Evolutionary conservation across 2,329 filamentous ascomycete species (phyloP), one percentile per base, ranked within the genome.

Genomic region (Hypoxylon sp.): DNA sequence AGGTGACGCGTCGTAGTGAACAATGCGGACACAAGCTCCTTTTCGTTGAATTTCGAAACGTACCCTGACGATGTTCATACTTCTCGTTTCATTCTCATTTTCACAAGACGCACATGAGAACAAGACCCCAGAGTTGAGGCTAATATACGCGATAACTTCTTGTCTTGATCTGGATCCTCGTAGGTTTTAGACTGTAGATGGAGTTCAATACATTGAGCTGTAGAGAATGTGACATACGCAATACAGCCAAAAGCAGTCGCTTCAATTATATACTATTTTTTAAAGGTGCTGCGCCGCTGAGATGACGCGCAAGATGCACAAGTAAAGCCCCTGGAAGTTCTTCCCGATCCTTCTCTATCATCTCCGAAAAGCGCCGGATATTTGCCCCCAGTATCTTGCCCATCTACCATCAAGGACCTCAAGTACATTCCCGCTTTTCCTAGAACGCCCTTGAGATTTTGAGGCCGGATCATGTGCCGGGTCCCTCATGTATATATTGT

Each of bases 191-290:
- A 32, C 53, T 56, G 41, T 28, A 41, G 17, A 28, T 13, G 17
- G 17, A 23, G 28, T 34, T 14, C 17, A 13, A 56, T 19, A 46
- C 23, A 32, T 23, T 17, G 10, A 21, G 19, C 19, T 45, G 23
- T 11, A 9, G 14, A 43, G 41, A 34, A 46, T 17, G 34, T 28
- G 41, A 45, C 30, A 52, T 23, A 28, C 10, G 61, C 41, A 19
- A 49, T 49, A 51, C 50, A 52, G 32, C 36, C n/a, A 53, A 49
- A 58, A 55, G 55, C 53, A 57, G 34, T 57, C 17, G 56, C 45
- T 56, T 60, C 50, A 23, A 67, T 69, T 69, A 67, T 67, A 63
- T 69, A 64, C 60, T 61, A 58, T 50, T 49, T 53, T 60, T 32
- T 23, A 41, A 10, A 57, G 21, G 38, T 52, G 46, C 34, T 38